Conservation (phyloP, 768 basidiomycete species). For the Suillus placidus region DNA sequence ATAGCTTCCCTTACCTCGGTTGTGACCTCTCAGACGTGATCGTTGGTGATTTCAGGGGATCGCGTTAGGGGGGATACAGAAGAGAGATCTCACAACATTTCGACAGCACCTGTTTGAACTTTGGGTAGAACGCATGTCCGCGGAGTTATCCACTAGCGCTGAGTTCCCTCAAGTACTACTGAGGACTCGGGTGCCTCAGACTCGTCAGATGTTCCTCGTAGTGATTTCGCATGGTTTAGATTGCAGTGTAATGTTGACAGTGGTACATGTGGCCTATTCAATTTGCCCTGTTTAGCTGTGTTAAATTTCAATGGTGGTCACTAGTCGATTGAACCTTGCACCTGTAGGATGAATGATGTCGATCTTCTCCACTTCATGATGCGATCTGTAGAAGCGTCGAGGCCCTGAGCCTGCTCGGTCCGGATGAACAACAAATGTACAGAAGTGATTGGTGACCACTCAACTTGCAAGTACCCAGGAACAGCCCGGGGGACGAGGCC, state of each 20-base stretch:
- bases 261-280: not conserved
- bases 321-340: not conserved
- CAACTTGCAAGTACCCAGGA: constrained; percentile 18
- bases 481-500: constrained; percentile 13
- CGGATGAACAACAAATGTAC: constrained; percentile 25
- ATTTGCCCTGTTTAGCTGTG: not conserved
- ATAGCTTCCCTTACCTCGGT: not conserved
- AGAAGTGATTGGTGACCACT: not conserved
- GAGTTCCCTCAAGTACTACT: not conserved
- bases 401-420: not conserved
- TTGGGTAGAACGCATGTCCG: not conserved
- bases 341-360: not conserved
- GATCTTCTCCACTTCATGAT: constrained; percentile 3
- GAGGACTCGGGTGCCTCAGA: not conserved
- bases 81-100: not conserved
- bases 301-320: not conserved
- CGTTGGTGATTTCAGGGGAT: not conserved
- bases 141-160: constrained; percentile 1
- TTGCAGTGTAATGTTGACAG: not conserved
- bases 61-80: not conserved
- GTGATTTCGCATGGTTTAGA: not conserved
- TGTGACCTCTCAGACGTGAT: not conserved
- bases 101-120: not conserved
- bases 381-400: not conserved
- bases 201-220: not conserved